Conservation (phyloP, 306 rosid species). For the Coriaria nepalensis region DNA sequence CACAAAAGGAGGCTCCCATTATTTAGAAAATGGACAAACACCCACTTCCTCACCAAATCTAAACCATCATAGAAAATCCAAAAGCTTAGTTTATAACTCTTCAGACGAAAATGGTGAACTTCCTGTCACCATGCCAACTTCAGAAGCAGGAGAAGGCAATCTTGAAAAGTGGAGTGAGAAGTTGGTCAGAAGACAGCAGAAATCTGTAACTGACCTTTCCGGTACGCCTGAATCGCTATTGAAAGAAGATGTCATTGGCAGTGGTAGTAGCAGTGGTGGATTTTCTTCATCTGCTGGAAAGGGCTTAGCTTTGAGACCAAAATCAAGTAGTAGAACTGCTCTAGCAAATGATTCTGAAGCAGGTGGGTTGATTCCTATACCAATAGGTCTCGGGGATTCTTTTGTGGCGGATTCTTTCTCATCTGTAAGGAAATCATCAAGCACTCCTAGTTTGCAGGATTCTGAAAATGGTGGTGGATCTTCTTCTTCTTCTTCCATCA, state of each 20-base stretch:
- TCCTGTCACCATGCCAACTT: conserved; percentile 7
- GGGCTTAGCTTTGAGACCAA: conserved; percentile 62
- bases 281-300: conserved; percentile 49
- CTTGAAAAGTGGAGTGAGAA: conserved; percentile 34
- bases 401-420: conserved; percentile 25
- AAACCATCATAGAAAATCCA: conserved; percentile 41
- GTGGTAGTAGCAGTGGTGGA: conserved; percentile 24
- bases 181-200: conserved; percentile 38
- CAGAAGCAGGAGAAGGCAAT: conserved; percentile 24
- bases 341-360: conserved; percentile 30
- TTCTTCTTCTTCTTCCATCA: conserved; percentile 30
- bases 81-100: conserved; percentile 40
- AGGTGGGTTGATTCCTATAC: conserved; percentile 25
- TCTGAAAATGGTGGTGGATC: conserved; percentile 21
- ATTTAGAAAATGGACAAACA: conserved; percentile 27
- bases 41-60: conserved; percentile 12
- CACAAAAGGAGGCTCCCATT: conserved; percentile 17
- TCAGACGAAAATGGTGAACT: conserved; percentile 41
- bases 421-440: conserved; percentile 67
- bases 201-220: conserved; percentile 51
- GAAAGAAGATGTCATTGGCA: conserved; percentile 41
- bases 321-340: conserved; percentile 29
- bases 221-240: conserved; percentile 44
- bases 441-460: conserved; percentile 73
- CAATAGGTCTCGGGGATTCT: conserved; percentile 34